These are phyloP conservation scores for Bremia lactucae DNA, from an alignment of 352 stramenopile species.

Conservation along the genomic window DNA sequence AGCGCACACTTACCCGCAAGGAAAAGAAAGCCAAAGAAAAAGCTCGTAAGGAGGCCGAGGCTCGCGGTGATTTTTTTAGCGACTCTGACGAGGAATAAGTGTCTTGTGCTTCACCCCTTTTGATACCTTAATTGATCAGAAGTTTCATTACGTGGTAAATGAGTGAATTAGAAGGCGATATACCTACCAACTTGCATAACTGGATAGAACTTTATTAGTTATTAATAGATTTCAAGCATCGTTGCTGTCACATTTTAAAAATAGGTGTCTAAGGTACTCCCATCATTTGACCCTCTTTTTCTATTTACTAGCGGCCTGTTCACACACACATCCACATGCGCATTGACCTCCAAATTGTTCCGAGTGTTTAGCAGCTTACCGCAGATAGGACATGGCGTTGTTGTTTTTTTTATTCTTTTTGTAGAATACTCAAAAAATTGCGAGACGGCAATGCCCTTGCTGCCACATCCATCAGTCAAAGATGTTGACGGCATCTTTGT, in stretches of 20 bases:
- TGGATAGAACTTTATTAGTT: too few species aligned
- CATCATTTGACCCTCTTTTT: too few species aligned
- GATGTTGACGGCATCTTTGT: slow-evolving; percentile 2
- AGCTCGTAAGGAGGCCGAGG: slow-evolving; percentile 82
- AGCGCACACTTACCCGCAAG: slow-evolving; percentile 86
- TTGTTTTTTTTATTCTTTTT: too few species aligned
- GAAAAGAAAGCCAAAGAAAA: slow-evolving; percentile 84
- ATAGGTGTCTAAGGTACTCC: too few species aligned
- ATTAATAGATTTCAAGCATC: too few species aligned
- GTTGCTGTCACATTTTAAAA: too few species aligned
- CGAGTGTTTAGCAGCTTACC: slow-evolving; percentile 37
- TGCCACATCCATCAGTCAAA: too few species aligned
- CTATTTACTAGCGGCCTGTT: too few species aligned
- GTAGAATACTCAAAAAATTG: too few species aligned
- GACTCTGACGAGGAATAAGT: slow-evolving; percentile 68
- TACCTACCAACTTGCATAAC: too few species aligned
- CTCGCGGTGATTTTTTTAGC: slow-evolving; percentile 72
- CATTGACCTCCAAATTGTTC: slow-evolving; percentile 47
- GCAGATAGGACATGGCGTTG: slow-evolving; percentile 44
- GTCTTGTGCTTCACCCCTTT: slow-evolving; percentile 17
- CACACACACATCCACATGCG: slow-evolving; percentile 49
- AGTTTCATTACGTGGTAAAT: slow-evolving; percentile 25
- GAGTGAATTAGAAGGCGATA: slow-evolving; percentile 27
- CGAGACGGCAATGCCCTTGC: too few species aligned
- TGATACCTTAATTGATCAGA: slow-evolving; percentile 37